A percentile compares a stretch with the other conserved stretches of the same genome.
These are phyloP conservation scores for Daldinia sp. DNA, from an alignment of 2,329 filamentous ascomycete species.

Conservation along the genomic window DNA sequence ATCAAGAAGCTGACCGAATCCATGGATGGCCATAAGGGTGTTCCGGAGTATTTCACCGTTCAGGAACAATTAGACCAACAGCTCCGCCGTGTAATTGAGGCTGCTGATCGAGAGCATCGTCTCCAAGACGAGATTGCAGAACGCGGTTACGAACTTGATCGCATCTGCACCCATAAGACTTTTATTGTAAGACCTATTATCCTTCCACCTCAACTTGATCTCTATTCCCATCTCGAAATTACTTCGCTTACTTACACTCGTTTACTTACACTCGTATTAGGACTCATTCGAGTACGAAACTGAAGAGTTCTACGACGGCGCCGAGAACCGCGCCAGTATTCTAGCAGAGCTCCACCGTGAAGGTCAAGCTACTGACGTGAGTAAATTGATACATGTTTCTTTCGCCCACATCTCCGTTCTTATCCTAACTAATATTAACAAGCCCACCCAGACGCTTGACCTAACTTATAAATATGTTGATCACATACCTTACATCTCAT, in stretches of 20 bases:
- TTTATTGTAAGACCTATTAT: constrained; percentile 54
- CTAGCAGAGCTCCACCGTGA: constrained; percentile 48
- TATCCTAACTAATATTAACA: constrained; percentile 14
- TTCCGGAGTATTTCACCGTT: constrained; percentile 65
- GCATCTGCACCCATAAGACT: constrained; percentile 56
- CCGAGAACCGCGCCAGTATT: constrained; percentile 47
- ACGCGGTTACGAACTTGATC: constrained; percentile 52
- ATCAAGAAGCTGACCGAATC: constrained; percentile 69
- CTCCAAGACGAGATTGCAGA: constrained; percentile 51
- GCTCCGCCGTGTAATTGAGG: constrained; percentile 50
- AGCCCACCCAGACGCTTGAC: constrained; percentile 46
- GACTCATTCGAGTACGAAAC: constrained; percentile 48
- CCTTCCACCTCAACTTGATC: constrained; percentile 39
- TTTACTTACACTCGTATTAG: constrained; percentile 44
- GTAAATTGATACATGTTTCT: constrained; percentile 19
- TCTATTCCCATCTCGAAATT: constrained; percentile 8
- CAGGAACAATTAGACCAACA: constrained; percentile 64
- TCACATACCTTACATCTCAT: constrained; percentile 49
- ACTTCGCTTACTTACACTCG: constrained; percentile 37
- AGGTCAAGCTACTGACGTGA: constrained; percentile 47
- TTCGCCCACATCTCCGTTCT: not conserved
- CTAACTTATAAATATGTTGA: constrained; percentile 47
- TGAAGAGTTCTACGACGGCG: constrained; percentile 49
- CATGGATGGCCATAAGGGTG: constrained; percentile 64
- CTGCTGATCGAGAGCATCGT: constrained; percentile 51